phyloP scores from a whole-genome alignment of 129 eudicot genomes.

The Silybum marianum region DNA sequence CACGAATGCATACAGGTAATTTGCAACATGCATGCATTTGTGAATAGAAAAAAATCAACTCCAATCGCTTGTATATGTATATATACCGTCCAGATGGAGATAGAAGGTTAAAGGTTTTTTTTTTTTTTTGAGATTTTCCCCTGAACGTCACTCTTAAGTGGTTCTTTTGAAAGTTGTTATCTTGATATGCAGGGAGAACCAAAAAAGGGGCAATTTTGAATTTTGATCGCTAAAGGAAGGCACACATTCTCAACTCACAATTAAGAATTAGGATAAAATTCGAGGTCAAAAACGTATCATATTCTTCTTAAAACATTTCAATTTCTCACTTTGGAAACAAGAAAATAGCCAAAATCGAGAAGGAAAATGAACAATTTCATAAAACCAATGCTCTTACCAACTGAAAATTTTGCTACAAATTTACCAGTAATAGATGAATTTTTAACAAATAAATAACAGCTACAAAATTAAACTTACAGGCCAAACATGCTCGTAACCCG shows the following conservation, averaged over 20 bases:
- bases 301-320: neutral
- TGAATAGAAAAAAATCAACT: too few species aligned
- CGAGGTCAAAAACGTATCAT: neutral
- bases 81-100: too few species aligned
- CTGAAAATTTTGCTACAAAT: neutral
- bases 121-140: too few species aligned
- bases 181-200: neutral
- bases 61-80: too few species aligned
- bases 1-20: too few species aligned
- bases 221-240: neutral
- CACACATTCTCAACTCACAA: neutral
- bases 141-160: too few species aligned
- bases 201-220: neutral
- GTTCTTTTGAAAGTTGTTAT: neutral
- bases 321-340: neutral
- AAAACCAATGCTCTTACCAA: neutral
- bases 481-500: conserved; percentile 93
- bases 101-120: too few species aligned
- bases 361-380: neutral
- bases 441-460: neutral
- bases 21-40: too few species aligned
- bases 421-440: neutral
- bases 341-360: neutral
- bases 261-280: neutral
- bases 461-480: conserved; percentile 66